A percentile compares a stretch with the other conserved stretches of the same genome.
phyloP scores from a whole-genome alignment of 441 rosid species.

The Gossypium davidsonii region DNA sequence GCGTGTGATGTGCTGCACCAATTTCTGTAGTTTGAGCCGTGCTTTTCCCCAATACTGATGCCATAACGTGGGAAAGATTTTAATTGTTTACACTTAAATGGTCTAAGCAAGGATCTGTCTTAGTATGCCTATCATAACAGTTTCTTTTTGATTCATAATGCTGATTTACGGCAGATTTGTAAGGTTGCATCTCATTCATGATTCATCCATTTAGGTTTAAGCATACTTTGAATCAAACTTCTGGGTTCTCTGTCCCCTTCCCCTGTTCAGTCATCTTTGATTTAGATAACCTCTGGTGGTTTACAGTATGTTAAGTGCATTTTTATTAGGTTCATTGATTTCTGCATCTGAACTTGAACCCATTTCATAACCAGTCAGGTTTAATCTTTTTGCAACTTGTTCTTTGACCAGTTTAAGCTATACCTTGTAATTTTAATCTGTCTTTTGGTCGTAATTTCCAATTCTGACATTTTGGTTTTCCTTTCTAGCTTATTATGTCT shows the following conservation, averaged over 20 bases:
- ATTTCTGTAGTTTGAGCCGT: background rate
- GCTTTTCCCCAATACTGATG: background rate
- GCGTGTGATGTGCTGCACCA: background rate
- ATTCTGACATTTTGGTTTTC: background rate
- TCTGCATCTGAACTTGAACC: background rate
- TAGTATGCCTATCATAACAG: background rate
- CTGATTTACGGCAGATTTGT: background rate
- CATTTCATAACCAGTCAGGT: background rate
- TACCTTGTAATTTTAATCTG: background rate
- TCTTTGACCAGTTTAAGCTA: background rate
- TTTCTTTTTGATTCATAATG: background rate
- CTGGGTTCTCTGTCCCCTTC: background rate
- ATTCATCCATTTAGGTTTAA: background rate
- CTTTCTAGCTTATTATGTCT: constrained; percentile 83
- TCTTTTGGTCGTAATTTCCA: background rate
- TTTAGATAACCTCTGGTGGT: background rate
- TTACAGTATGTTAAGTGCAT: background rate
- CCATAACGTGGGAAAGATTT: background rate
- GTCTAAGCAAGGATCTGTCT: background rate
- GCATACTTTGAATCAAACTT: background rate
- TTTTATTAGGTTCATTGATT: background rate
- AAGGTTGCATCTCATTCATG: background rate
- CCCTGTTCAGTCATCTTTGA: background rate
- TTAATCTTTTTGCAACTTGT: constrained; percentile 4
- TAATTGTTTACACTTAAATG: background rate